Percentiles rank a stretch among this genome's conserved stretches.
Evolutionary conservation across 1,139 yeast species (phyloP).

Genomic region (Yamadazyma siamensis): DNA sequence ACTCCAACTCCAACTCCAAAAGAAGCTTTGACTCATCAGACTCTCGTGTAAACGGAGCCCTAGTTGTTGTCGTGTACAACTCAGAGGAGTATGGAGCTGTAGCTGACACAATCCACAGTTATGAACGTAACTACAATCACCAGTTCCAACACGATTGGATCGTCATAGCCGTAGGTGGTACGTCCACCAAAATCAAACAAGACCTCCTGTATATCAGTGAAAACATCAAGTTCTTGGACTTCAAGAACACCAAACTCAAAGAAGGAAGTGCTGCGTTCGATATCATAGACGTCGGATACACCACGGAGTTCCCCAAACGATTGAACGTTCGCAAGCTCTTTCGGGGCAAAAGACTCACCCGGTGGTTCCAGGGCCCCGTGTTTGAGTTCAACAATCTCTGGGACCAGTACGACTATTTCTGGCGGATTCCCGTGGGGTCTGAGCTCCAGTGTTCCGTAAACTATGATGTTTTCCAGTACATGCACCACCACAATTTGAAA

Average conservation of each 20-base stretch:
- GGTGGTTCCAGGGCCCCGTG: constrained; percentile 60
- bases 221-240: constrained; percentile 32
- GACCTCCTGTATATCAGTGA: constrained; percentile 6
- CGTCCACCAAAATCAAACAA: constrained; percentile 1
- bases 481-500: constrained; percentile 48
- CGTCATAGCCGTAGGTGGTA: constrained; percentile 8
- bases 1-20: too few species aligned
- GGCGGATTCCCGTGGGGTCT: constrained; percentile 68
- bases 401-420: constrained; percentile 51
- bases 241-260: constrained; percentile 14
- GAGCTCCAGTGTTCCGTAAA: constrained; percentile 53
- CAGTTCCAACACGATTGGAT: constrained; percentile 18
- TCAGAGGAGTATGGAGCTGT: constrained; percentile 8
- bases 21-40: too few species aligned
- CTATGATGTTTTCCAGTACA: constrained; percentile 55
- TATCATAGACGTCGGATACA: constrained; percentile 1
- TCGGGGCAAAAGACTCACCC: constrained; percentile 56
- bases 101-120: constrained; percentile 15
- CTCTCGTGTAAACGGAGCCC: constrained; percentile 5
- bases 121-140: constrained; percentile 18
- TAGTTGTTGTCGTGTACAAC: constrained; percentile 10
- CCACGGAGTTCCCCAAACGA: background rate
- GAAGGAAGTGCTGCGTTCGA: constrained; percentile 1
- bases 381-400: constrained; percentile 19
- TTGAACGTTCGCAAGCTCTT: too few species aligned